These are phyloP conservation scores for Fusarium tupiense DNA, from an alignment of 2,329 filamentous ascomycete species.

Conservation along the genomic window DNA sequence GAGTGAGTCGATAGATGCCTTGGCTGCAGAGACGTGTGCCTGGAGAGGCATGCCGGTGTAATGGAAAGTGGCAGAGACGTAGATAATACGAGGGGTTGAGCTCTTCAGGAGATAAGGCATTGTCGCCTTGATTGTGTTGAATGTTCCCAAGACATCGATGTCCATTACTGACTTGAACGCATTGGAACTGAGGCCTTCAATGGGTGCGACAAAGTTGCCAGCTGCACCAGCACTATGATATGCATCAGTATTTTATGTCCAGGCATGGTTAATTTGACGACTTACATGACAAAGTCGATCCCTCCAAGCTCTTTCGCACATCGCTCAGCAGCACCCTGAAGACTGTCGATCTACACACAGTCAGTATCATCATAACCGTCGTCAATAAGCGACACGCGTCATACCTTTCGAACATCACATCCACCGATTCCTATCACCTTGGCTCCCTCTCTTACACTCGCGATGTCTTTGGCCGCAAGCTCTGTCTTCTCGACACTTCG, in stretches of 20 bases:
- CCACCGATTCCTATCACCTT: constrained; percentile 89
- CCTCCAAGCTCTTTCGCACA: constrained; percentile 85
- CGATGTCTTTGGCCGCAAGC: constrained; percentile 81
- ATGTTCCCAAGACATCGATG: constrained; percentile 93
- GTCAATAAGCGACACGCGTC: background rate
- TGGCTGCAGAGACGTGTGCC: constrained; percentile 89
- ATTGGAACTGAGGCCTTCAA: constrained; percentile 83
- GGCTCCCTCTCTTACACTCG: constrained; percentile 78
- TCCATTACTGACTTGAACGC: constrained; percentile 97
- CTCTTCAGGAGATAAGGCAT: constrained; percentile 83
- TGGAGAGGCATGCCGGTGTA: constrained; percentile 88
- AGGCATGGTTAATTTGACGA: background rate
- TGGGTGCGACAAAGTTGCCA: constrained; percentile 92
- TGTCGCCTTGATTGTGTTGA: constrained; percentile 93
- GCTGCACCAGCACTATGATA: constrained; percentile 82
- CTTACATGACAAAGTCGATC: constrained; percentile 92
- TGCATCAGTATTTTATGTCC: background rate
- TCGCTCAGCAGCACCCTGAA: constrained; percentile 75
- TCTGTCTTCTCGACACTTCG: constrained; percentile 91
- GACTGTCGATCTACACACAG: constrained; percentile 42
- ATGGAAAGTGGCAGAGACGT: constrained; percentile 90
- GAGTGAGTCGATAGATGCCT: constrained; percentile 89
- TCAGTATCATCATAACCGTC: background rate
- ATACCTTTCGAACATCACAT: constrained; percentile 78
- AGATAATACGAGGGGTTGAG: constrained; percentile 83